Evolutionary conservation across 768 basidiomycete genomes (phyloP).

Genomic region (Russula abietina): DNA sequence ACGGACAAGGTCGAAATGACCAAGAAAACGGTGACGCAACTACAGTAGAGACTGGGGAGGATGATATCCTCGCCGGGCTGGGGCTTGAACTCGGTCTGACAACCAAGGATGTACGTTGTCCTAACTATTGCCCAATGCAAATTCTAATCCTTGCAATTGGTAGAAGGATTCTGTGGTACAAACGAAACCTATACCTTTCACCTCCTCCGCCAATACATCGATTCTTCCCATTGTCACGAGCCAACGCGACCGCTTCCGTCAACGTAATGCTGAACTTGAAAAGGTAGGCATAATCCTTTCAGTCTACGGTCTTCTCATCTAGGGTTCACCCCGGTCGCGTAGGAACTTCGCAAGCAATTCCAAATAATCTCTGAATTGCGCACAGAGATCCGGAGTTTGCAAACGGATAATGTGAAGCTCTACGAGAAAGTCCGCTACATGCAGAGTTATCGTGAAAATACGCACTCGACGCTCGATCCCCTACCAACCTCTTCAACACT

Average conservation of each 20-base stretch:
- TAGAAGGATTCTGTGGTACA: conserved; percentile 34
- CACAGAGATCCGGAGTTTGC: conserved; percentile 83
- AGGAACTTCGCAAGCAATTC: conserved; percentile 95
- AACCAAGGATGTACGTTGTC: conserved; percentile 25
- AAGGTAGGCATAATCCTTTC: conserved; percentile 48
- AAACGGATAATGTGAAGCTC: conserved; percentile 92
- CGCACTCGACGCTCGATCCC: conserved; percentile 60
- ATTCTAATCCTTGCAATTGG: not conserved
- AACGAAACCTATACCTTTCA: conserved; percentile 63
- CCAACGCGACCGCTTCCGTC: conserved; percentile 95
- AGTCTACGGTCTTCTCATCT: not conserved
- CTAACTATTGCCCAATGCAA: not conserved
- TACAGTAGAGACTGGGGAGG: conserved; percentile 32
- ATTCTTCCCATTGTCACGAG: conserved; percentile 98
- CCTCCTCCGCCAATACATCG: conserved; percentile 77
- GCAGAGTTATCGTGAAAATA: conserved; percentile 89
- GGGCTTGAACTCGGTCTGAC: conserved; percentile 67
- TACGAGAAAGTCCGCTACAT: conserved; percentile 99
- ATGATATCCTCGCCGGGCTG: conserved; percentile 53
- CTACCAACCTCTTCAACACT: conserved; percentile 39
- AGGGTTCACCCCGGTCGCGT: not conserved
- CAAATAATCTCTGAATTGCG: conserved; percentile 92
- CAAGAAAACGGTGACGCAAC: conserved; percentile 26
- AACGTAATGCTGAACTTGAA: conserved; percentile 94
- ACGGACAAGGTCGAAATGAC: conserved; percentile 36